Percentiles rank a stretch among this genome's conserved stretches.
Conservation (phyloP, 192 early-diverging fungal genomes). For the Coemansia sp. region DNA sequence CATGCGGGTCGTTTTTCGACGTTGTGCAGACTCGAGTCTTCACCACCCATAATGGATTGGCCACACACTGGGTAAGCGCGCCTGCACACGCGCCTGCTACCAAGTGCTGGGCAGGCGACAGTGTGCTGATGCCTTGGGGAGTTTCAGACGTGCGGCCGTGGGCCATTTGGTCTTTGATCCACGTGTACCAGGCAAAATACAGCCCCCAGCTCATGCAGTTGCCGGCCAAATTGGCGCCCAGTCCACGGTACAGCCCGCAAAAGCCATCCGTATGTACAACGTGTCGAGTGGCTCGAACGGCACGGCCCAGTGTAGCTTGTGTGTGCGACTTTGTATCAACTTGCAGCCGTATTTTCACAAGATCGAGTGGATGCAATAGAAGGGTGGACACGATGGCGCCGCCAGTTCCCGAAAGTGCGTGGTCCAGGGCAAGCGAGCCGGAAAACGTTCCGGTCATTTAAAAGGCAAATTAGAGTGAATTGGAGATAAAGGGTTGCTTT, state of each 20-base stretch:
- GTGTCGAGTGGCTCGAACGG: constrained; percentile 60
- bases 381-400: constrained; percentile 83
- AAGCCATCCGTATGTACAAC: constrained; percentile 63
- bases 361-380: constrained; percentile 87
- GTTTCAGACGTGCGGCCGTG: constrained; percentile 49
- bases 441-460: constrained; percentile 36
- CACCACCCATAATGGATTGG: constrained; percentile 84
- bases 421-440: constrained; percentile 61
- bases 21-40: constrained; percentile 83
- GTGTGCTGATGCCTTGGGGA: constrained; percentile 45
- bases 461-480: too few relatives aligned
- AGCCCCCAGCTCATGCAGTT: constrained; percentile 92
- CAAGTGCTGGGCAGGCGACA: constrained; percentile 79
- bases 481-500: too few relatives aligned
- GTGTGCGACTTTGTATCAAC: constrained; percentile 59
- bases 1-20: constrained; percentile 52
- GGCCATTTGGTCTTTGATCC: constrained; percentile 50
- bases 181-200: constrained; percentile 90
- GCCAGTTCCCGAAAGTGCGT: constrained; percentile 85
- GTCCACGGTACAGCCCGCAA: constrained; percentile 85
- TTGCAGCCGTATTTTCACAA: constrained; percentile 91
- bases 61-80: constrained; percentile 66
- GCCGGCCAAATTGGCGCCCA: constrained; percentile 87
- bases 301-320: constrained; percentile 63
- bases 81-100: constrained; percentile 76